Evolutionary conservation across 2,329 filamentous ascomycete genomes (phyloP), one percentile per base, ranked within the genome.

Genomic region (Penicillium sp.): DNA sequence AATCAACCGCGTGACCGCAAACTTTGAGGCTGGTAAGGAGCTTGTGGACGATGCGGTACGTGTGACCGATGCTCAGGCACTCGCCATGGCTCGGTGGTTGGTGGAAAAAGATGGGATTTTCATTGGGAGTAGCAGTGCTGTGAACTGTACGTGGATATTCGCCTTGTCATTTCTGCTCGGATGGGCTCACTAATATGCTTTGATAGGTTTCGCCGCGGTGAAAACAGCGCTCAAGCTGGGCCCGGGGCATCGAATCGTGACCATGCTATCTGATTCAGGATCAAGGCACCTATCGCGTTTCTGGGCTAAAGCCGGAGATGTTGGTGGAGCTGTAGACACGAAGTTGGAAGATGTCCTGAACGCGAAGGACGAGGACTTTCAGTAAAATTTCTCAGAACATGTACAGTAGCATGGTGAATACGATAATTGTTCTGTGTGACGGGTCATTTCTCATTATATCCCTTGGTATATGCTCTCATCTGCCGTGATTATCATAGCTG

Each of bases 21-120:
- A 97, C 67, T 93, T 98, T 55, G 88, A 95, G 65, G 85, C 84
- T 27, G 93, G 91, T 0, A 78, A 88, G 55, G 84, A 91, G 62
- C 71, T 96, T 47, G 81, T 98, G 45, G 89, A 96, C 66, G 90
- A 96, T 70, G 91, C 93, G 3, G 83, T 97, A 34, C 81, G 84
- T 50, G 89, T 98, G 11, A 88, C 82, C 3, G 94, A 98, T 68
- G 81, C 83, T 43, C 90, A 98, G 73, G 93, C 93, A 9, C 83
- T 88, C 66, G 79, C 78, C 46, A 98, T 98, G 93, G 93, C 91
- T n/a, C 78, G 88, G 53, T 97, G 90, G 89, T 73, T 98, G 36
- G 91, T 96, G 7, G 90, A 97, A 71, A 86, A 90, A 54, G 93
- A 98, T 67, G 93, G 93, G 6, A 84, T 98, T 45, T 98, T 98